A percentile compares a stretch with the other conserved stretches of the same genome.
Conservation (phyloP, 352 stramenopile genomes). For the Phytopythium kandeliae region DNA sequence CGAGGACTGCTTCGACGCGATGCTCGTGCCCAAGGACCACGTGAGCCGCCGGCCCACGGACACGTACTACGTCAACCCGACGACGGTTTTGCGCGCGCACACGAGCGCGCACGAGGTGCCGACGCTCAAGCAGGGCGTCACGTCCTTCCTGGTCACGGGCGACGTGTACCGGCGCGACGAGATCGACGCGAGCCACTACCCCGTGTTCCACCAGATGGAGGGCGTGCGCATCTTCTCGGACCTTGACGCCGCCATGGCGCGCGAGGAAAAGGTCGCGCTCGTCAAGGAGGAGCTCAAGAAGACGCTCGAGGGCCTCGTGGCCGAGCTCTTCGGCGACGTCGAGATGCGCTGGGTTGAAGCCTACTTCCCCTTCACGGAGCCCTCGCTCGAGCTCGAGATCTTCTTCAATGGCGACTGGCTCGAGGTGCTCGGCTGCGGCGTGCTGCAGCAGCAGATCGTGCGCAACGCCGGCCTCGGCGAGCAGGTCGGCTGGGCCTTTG, state of each 20-base stretch:
- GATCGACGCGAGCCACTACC: slow-evolving; percentile 99
- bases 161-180: slow-evolving; percentile 98
- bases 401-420: slow-evolving; percentile 98
- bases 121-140: slow-evolving; percentile 82
- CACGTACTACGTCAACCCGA: slow-evolving; percentile 88
- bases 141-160: slow-evolving; percentile 91
- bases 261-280: slow-evolving; percentile 65
- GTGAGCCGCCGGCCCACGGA: slow-evolving; percentile 83
- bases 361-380: slow-evolving; percentile 99
- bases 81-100: slow-evolving; percentile 81
- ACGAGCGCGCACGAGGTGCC: slow-evolving; percentile 93
- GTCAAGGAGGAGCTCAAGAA: slow-evolving; percentile 95
- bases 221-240: slow-evolving; percentile 93
- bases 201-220: slow-evolving; percentile 99
- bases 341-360: slow-evolving; percentile 98
- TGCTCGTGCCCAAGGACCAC: slow-evolving; percentile 90
- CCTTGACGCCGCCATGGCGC: slow-evolving; percentile 41
- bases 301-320: slow-evolving; percentile 93
- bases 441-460: slow-evolving; percentile 95
- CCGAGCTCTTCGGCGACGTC: slow-evolving; percentile 88
- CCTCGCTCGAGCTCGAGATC: slow-evolving; percentile 98
- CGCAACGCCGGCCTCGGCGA: slow-evolving; percentile 81
- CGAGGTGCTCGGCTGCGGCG: slow-evolving; percentile 97
- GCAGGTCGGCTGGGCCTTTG: slow-evolving; percentile 96
- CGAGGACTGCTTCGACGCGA: slow-evolving; percentile 89